Base-by-base conservation (phyloP, 176 grass and related monocot species). In the Eragrostis curvula region DNA sequence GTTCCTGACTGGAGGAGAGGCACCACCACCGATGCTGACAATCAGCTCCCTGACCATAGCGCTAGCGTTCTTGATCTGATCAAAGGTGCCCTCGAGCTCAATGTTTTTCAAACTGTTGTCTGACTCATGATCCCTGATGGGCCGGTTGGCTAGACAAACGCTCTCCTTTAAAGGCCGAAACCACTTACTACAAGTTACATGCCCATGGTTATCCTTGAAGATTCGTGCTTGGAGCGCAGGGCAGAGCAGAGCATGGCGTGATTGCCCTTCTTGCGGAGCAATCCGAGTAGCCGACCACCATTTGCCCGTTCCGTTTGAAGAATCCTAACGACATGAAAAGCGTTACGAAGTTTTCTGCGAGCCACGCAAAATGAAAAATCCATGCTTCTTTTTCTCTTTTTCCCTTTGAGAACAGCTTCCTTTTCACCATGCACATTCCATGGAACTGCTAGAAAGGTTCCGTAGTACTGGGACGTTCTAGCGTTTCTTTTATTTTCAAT, bases 51-150 rank as follows among this genome's bases (percentile, higher is more conserved):
- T 87, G 30, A 97, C 88, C 92, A 93, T 84, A 10, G 78, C 70
- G 23, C 86, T 94, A 25, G 95, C 95, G 57, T 94, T 72, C 29
- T 94, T 94, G 82, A 98, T 94, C 75, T 94, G 95, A 87, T 94
- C 90, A 76, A 98, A 98, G 11, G 90, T 88, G 29, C 95, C 92
- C 82, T 91, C 90, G n/a, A 95, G 85, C 74, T 93, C 90, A 65
- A 98, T 93, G 73, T 98, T 98, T 70, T 88, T 98, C 81, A 98
- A 71, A 65, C 32, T 91, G 20, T 84, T 21, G 21, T 98, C 84
- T 20, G 92, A 87, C 74, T 95, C 92, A 2, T 98, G 90, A 63
- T 98, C 92, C 24, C 79, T 70, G 62, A 98, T 98, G 2, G 82
- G n/a, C n/a, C n/a, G n/a, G n/a, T n/a, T n/a, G n/a, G n/a, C n/a